These are phyloP conservation scores for Plasmodium coatneyi DNA, from an alignment of 169 alveolate species.

Conservation along the genomic window DNA sequence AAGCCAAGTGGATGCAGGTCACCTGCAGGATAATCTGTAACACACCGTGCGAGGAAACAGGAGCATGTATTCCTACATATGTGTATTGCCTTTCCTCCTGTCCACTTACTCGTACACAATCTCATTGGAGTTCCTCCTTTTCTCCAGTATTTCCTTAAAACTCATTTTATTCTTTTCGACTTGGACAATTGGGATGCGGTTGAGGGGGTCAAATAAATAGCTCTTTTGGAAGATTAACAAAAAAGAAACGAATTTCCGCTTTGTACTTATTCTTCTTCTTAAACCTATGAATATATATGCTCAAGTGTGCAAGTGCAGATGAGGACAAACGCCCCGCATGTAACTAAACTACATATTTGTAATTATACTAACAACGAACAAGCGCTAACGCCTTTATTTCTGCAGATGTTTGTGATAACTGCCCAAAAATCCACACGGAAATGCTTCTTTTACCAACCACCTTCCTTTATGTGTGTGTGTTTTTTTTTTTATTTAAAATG, in stretches of 20 bases:
- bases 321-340: neutral
- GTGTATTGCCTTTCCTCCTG: neutral
- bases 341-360: neutral
- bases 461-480: neutral
- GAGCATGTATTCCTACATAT: neutral
- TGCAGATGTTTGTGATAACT: neutral
- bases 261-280: neutral
- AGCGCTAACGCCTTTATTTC: neutral
- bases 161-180: conserved; percentile 19
- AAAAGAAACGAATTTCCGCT: neutral
- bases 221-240: neutral
- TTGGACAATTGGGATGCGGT: neutral
- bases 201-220: neutral
- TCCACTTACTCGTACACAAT: conserved; percentile 22
- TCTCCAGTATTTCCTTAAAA: conserved; percentile 1
- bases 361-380: neutral
- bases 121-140: conserved; percentile 7
- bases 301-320: neutral
- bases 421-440: neutral
- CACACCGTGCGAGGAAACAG: neutral
- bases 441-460: neutral
- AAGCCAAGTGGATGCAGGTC: neutral
- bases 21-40: neutral
- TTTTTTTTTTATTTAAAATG: neutral
- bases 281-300: neutral